These are phyloP conservation scores for Candida boidinii DNA, from an alignment of 805 yeast species.

Conservation along the genomic window DNA sequence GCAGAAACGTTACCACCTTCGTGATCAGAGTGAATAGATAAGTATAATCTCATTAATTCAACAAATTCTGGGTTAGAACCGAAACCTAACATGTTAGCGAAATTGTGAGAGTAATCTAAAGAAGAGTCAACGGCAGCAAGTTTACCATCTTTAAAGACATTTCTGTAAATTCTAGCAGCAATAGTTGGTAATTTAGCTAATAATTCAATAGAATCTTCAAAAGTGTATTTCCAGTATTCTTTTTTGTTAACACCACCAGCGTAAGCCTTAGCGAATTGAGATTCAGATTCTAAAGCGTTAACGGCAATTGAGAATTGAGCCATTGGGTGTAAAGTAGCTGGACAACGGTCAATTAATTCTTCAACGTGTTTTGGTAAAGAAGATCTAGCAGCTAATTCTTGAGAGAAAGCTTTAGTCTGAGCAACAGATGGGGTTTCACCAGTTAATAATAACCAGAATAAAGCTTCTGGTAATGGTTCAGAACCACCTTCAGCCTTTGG, in stretches of 20 bases:
- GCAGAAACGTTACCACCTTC: conserved; percentile 90
- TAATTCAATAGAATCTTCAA: conserved; percentile 71
- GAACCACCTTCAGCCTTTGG: conserved; percentile 68
- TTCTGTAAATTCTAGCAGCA: conserved; percentile 78
- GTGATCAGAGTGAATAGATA: conserved; percentile 80
- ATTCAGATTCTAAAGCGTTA: conserved; percentile 74
- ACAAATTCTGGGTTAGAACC: conserved; percentile 60
- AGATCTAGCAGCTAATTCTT: conserved; percentile 73
- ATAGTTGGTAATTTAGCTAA: conserved; percentile 76
- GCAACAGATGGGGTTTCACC: conserved; percentile 74
- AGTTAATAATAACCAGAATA: conserved; percentile 75
- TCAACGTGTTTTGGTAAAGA: conserved; percentile 71
- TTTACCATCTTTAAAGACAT: conserved; percentile 77
- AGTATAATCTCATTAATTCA: conserved; percentile 73
- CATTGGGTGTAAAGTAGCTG: conserved; percentile 78
- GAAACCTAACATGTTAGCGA: conserved; percentile 50
- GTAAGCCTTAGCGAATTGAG: conserved; percentile 77
- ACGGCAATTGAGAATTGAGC: conserved; percentile 83
- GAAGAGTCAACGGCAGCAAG: conserved; percentile 38
- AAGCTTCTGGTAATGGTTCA: conserved; percentile 67
- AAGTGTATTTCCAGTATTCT: conserved; percentile 79
- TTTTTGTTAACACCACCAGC: conserved; percentile 76
- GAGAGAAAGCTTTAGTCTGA: conserved; percentile 63
- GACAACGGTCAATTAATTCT: conserved; percentile 64
- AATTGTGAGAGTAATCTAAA: conserved; percentile 60